Evolutionary conservation across 495 filamentous ascomycete species (phyloP).

Genomic region (Aspergillus hancockii): DNA sequence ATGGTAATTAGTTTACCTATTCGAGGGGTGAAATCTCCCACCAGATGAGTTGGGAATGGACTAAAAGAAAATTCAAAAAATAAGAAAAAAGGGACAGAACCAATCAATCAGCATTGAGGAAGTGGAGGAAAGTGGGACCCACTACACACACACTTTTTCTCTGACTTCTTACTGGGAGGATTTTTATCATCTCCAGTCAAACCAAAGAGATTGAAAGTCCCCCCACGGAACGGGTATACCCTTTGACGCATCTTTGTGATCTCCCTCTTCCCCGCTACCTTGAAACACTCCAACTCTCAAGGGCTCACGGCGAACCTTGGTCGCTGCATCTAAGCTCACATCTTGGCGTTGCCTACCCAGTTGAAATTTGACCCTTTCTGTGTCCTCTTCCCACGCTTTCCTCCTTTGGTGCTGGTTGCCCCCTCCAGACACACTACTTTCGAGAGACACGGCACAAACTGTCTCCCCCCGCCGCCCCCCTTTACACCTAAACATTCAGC

Average conservation of each 20-base stretch:
- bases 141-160: slow-evolving; percentile 11
- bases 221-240: slow-evolving; percentile 40
- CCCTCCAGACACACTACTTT: slow-evolving; percentile 16
- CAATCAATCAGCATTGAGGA: slow-evolving; percentile 12
- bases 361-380: slow-evolving; percentile 15
- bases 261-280: slow-evolving; percentile 41
- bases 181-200: slow-evolving; percentile 18
- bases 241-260: slow-evolving; percentile 44
- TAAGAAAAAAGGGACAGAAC: slow-evolving; percentile 10
- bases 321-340: slow-evolving; percentile 36
- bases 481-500: slow-evolving; percentile 12
- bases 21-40: background rate
- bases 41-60: background rate
- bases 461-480: slow-evolving; percentile 11
- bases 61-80: slow-evolving; percentile 5
- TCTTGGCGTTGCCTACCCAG: slow-evolving; percentile 34
- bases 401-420: slow-evolving; percentile 19
- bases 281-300: slow-evolving; percentile 32
- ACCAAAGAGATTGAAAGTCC: slow-evolving; percentile 10
- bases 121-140: slow-evolving; percentile 15
- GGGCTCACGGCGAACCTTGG: slow-evolving; percentile 39
- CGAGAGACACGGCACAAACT: slow-evolving; percentile 25
- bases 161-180: slow-evolving; percentile 7
- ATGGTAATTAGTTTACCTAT: background rate
- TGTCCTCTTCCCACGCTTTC: slow-evolving; percentile 17